Evolutionary conservation across 75 land plant genomes (phyloP), one percentile per base, ranked within the genome.

Genomic region (Pinus taeda): DNA sequence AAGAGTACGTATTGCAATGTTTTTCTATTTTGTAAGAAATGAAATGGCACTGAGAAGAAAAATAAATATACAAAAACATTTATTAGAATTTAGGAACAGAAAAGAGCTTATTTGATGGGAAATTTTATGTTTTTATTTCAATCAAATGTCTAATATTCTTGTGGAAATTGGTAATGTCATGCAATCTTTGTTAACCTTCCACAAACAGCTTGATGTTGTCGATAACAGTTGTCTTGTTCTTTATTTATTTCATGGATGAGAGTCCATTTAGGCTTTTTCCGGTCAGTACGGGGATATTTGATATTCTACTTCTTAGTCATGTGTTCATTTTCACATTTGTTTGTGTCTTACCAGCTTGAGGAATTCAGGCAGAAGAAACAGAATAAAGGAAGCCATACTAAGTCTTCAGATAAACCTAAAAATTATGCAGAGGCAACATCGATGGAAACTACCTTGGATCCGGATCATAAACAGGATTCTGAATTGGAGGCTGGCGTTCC

Each of bases 301-400:
- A 20, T 60, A 45, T 75, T 60, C 26, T 30, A 6, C 61, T 33
- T 55, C 57, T n/a, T 77, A 45, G 39, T 64, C n/a, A 57, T 18
- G 3, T 37, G 11, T 20, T 69, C n/a, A 72, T 60, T 26, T 65
- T 57, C 11, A 37, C 30, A 66, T 75, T 42, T 55, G 45, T 60
- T 49, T 49, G 53, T 61, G 58, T 18, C 14, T 39, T 13, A 3
- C 20, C 92, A 94, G 97, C 89, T 94, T 74, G 87, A 90, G 76
- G 92, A 94, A 76, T 94, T 78, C 80, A 89, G 97, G 33, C 83
- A 91, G 65, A 94, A 94, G 86, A 89, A 88, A 81, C 88, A 88
- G 36, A 74, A 83, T 37, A 90, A 91, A 76, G 92, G 88, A 53
- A 74, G 87, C 77, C 81, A 73, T 18, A 81, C 64, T 29, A 85